A percentile compares a stretch with the other conserved stretches of the same genome.
These are phyloP conservation scores for Russula compacta DNA, from an alignment of 768 basidiomycete genomes.

Conservation along the genomic window DNA sequence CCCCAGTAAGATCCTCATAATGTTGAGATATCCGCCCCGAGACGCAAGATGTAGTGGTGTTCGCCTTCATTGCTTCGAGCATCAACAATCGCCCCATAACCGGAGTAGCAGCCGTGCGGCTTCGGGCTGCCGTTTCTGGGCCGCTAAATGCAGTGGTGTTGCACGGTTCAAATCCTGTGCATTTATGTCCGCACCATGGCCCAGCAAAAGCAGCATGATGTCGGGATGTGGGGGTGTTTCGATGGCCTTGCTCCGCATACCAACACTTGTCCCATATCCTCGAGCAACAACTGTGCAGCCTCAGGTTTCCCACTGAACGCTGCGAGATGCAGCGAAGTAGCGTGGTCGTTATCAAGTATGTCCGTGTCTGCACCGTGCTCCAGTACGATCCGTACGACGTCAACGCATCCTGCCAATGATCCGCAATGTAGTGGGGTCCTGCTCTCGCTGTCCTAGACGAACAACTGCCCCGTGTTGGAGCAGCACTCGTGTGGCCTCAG, in stretches of 20 bases:
- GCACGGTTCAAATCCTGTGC: background rate
- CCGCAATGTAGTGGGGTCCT: background rate
- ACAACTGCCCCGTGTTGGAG: background rate
- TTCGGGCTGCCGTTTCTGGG: background rate
- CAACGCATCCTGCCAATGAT: background rate
- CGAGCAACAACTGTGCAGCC: background rate
- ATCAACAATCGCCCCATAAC: background rate
- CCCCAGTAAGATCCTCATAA: background rate
- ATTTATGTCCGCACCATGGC: background rate
- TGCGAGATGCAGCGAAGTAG: background rate
- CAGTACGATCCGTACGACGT: background rate
- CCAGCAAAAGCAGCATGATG: background rate
- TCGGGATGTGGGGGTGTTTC: background rate
- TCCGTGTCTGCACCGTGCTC: background rate
- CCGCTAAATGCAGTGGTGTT: background rate
- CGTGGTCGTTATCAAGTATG: background rate
- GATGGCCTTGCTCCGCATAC: background rate
- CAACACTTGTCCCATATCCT: background rate
- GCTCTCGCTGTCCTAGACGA: background rate
- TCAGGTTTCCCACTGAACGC: background rate
- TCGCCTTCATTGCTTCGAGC: background rate
- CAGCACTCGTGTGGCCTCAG: background rate
- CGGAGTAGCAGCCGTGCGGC: background rate
- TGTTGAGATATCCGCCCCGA: background rate
- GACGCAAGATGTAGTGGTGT: background rate